phyloP scores from a whole-genome alignment of 176 grass and related monocot genomes.

The Aegilops umbellulata region DNA sequence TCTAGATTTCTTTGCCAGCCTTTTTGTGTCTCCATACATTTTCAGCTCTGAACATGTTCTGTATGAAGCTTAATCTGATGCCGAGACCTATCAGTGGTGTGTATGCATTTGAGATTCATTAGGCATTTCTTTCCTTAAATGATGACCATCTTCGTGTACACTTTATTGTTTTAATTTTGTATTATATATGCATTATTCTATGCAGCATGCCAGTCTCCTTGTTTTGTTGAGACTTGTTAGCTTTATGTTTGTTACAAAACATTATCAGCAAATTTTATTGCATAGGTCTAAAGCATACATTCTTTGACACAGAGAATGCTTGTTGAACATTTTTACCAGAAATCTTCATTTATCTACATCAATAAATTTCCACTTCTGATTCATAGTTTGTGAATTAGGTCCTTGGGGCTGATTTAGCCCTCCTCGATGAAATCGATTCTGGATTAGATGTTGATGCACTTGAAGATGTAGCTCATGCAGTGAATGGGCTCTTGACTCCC shows the following conservation, averaged over 20 bases:
- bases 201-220: neutral
- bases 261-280: neutral
- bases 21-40: neutral
- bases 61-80: neutral
- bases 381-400: slow-evolving; percentile 56
- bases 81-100: neutral
- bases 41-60: neutral
- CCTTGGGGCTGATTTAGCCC: slow-evolving; percentile 83
- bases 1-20: neutral
- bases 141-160: neutral
- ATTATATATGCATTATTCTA: neutral
- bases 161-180: neutral
- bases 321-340: slow-evolving; percentile 18
- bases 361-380: slow-evolving; percentile 7
- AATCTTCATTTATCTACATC: slow-evolving; percentile 10
- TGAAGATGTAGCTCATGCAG: slow-evolving; percentile 76
- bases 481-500: slow-evolving; percentile 84
- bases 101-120: slow-evolving; percentile 8
- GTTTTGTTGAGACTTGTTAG: neutral
- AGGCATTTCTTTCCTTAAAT: neutral
- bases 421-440: slow-evolving; percentile 97
- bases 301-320: neutral
- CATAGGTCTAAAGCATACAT: neutral
- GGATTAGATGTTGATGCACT: slow-evolving; percentile 98
- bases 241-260: neutral